phyloP scores from a whole-genome alignment of 2,329 filamentous ascomycete genomes.

The Hypoxylon sp. region DNA sequence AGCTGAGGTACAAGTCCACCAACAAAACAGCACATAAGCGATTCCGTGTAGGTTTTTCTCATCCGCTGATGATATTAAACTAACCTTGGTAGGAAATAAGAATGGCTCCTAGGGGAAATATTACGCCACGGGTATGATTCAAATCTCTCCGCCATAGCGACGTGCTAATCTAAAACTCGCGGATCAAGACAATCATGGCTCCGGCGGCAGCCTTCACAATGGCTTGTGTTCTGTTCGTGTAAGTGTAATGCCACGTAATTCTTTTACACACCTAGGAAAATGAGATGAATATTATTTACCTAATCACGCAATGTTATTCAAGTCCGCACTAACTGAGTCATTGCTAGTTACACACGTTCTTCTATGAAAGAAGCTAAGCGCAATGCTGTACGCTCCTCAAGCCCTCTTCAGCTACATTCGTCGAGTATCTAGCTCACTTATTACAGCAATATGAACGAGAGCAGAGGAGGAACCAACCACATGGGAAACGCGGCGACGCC shows the following conservation, averaged over 20 bases:
- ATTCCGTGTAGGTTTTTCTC: background rate
- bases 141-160: background rate
- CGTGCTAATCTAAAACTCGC: conserved; percentile 16
- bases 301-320: background rate
- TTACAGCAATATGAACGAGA: conserved; percentile 41
- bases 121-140: conserved; percentile 44
- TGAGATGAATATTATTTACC: background rate
- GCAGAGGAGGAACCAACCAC: conserved; percentile 29
- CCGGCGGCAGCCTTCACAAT: conserved; percentile 46
- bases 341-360: conserved; percentile 40
- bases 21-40: background rate
- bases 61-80: conserved; percentile 2
- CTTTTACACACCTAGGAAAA: background rate
- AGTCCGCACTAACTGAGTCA: conserved; percentile 14
- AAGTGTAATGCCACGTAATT: background rate
- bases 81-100: background rate
- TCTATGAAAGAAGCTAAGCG: conserved; percentile 45
- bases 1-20: background rate
- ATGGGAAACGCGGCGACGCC: conserved; percentile 8
- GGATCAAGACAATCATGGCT: conserved; percentile 43
- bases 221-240: conserved; percentile 45
- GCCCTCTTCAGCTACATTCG: background rate
- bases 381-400: conserved; percentile 39
- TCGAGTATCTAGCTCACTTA: conserved; percentile 24
- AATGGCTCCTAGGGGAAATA: conserved; percentile 42